Conservation (phyloP, 129 eudicot species). For the Tagetes patula region DNA sequence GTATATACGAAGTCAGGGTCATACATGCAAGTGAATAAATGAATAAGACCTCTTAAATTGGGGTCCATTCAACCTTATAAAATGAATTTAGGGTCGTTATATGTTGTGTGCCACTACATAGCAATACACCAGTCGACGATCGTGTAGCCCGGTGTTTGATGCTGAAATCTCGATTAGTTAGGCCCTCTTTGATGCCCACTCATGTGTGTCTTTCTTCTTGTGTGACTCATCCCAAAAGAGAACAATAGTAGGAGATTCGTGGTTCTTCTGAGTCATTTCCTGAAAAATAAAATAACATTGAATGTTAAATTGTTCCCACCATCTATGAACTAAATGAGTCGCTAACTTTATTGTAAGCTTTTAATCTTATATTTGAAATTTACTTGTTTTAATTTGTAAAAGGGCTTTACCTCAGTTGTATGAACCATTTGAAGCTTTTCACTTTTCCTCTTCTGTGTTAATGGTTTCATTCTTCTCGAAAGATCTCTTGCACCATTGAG, state of each 20-base stretch:
- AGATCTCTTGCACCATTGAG: conserved; percentile 14
- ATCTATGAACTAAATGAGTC: conserved; percentile 2
- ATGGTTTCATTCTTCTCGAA: conserved; percentile 8
- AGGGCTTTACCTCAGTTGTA: conserved; percentile 23
- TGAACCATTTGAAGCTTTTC: conserved; percentile 25
- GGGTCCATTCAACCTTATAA: too few relatives aligned
- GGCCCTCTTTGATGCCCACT: conserved; percentile 26
- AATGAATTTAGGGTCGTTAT: too few relatives aligned
- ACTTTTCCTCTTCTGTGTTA: not conserved
- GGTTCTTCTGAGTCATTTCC: conserved; percentile 1
- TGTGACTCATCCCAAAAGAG: conserved; percentile 18
- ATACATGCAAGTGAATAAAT: too few relatives aligned
- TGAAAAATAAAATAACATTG: conserved; percentile 5
- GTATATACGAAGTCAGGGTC: too few relatives aligned
- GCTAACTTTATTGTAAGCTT: not conserved
- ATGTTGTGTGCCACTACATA: too few relatives aligned
- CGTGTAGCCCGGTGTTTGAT: too few relatives aligned
- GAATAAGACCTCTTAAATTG: too few relatives aligned
- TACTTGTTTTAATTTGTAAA: conserved; percentile 9
- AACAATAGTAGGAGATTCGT: not conserved
- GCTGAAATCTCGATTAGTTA: not conserved
- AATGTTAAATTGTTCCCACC: not conserved
- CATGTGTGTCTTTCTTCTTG: conserved; percentile 10
- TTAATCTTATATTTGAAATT: not conserved
- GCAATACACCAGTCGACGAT: too few relatives aligned